Base-by-base conservation (phyloP, 2,329 filamentous ascomycete genomes). In the Talaromyces sp. region DNA sequence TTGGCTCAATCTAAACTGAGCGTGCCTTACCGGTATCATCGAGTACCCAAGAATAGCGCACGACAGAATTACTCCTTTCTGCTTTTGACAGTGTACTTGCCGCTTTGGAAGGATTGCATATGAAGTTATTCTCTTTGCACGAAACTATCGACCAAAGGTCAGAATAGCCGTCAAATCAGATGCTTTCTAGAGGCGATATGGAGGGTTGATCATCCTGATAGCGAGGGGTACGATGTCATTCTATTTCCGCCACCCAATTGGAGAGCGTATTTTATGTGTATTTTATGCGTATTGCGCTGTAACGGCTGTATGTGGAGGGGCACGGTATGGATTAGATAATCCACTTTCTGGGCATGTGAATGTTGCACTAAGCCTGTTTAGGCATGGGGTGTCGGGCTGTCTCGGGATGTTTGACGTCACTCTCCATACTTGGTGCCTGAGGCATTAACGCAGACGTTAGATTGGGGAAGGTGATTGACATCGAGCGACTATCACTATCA, bases 331-430 rank as follows among this genome's bases (percentile, higher is more conserved):
- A 56, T 56, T 56, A 56, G 5, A 11, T 56, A 56, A 56, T 22
- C 53, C 11, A 5, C 10, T 36, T 25, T 15, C 49, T n/a, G 15
- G 8, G 17, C 49, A 53, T 53, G 49, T 53, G 49, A 53, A 53
- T n/a, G 1, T 11, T 1, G 5, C 3, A 10, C 53, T 56, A 36
- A 8, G 1, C 53, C 8, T 0, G 1, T 36, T 56, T 13, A 2
- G 53, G 31, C 3, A 17, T 38, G n/a, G 17, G 1, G 3, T 2
- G 3, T 56, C 53, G 53, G 53, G 13, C 31, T 56, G 29, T 56
- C n/a, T 56, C 53, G 53, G 51, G 31, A 56, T 7, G n/a, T 6
- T 38, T 56, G 53, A 56, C 53, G 53, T 56, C 53, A 56, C 19
- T 22, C 4, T 38, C 4, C 3, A 6, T 1, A 1, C n/a, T 56